These are phyloP conservation scores for Calycina herbarum DNA, from an alignment of 2,329 filamentous ascomycete species.

Conservation along the genomic window DNA sequence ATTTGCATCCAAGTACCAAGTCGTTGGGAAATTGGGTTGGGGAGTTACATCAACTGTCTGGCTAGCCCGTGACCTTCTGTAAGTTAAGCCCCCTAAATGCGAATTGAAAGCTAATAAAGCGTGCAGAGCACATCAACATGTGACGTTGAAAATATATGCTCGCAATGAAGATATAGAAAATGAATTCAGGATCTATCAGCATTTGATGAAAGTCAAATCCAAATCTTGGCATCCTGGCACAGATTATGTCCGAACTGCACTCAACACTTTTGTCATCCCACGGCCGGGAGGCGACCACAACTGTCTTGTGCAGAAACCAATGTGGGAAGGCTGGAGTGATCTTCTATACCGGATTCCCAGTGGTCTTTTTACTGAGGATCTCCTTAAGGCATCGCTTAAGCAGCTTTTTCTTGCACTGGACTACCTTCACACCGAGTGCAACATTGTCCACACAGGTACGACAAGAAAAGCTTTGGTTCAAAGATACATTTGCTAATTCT, in stretches of 20 bases:
- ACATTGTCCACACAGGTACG: constrained; percentile 48
- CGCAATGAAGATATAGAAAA: constrained; percentile 10
- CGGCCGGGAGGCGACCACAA: constrained; percentile 40
- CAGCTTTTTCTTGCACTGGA: constrained; percentile 44
- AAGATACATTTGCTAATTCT: no score
- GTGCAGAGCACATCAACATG: constrained; percentile 26
- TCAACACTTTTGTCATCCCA: constrained; percentile 41
- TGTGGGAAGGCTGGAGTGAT: constrained; percentile 44
- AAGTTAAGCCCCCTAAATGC: neutral
- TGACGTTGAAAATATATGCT: constrained; percentile 21
- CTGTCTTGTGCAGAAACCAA: constrained; percentile 43
- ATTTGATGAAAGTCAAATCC: constrained; percentile 33
- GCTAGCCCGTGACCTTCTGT: constrained; percentile 23
- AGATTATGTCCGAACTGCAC: constrained; percentile 35
- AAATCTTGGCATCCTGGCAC: constrained; percentile 37
- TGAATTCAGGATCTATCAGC: constrained; percentile 46
- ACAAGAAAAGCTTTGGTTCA: neutral
- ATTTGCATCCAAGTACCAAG: constrained; percentile 24
- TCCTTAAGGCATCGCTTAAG: constrained; percentile 39
- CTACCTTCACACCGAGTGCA: constrained; percentile 47
- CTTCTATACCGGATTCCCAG: constrained; percentile 19
- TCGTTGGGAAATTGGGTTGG: constrained; percentile 28
- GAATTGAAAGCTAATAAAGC: neutral
- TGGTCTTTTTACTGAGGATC: constrained; percentile 9
- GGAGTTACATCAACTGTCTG: constrained; percentile 25